These are phyloP conservation scores for Blastobotrys elegans DNA, from an alignment of 1,139 yeast genomes.

Conservation along the genomic window DNA sequence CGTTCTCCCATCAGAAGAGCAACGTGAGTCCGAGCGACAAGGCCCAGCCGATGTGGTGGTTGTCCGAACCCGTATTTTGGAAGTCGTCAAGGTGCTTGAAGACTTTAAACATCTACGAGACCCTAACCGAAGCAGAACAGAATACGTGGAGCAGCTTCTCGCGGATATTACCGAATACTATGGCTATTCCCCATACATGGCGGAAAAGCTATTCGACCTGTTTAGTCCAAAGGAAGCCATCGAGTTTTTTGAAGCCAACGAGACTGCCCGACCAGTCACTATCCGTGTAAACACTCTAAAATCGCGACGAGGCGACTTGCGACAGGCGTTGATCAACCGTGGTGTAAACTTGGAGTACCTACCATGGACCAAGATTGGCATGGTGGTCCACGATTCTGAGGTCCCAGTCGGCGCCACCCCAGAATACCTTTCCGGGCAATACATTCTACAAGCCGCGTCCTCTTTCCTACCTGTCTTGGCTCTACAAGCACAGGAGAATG, in stretches of 20 bases:
- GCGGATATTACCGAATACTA: conserved; percentile 89
- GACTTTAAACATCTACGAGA: conserved; percentile 82
- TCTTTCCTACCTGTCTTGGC: conserved; percentile 98
- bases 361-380: conserved; percentile 96
- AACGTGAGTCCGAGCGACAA: conserved; percentile 51
- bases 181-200: conserved; percentile 93
- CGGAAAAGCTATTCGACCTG: conserved; percentile 84
- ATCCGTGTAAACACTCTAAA: conserved; percentile 93
- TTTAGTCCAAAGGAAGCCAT: conserved; percentile 95
- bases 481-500: conserved; percentile 90
- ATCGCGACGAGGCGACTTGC: conserved; percentile 92
- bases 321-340: conserved; percentile 89
- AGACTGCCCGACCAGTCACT: conserved; percentile 92
- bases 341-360: conserved; percentile 97
- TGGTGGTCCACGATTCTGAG: conserved; percentile 95
- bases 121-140: conserved; percentile 79
- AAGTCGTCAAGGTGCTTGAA: conserved; percentile 91
- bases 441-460: conserved; percentile 96
- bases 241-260: conserved; percentile 98
- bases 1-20: conserved; percentile 47
- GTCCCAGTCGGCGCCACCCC: conserved; percentile 99
- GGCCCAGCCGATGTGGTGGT: conserved; percentile 69
- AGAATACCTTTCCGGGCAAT: conserved; percentile 96
- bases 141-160: conserved; percentile 69
- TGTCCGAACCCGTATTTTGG: conserved; percentile 90